Evolutionary conservation across 1,284 basidiomycete species (phyloP).

Genomic region (Puccinia triticina): DNA sequence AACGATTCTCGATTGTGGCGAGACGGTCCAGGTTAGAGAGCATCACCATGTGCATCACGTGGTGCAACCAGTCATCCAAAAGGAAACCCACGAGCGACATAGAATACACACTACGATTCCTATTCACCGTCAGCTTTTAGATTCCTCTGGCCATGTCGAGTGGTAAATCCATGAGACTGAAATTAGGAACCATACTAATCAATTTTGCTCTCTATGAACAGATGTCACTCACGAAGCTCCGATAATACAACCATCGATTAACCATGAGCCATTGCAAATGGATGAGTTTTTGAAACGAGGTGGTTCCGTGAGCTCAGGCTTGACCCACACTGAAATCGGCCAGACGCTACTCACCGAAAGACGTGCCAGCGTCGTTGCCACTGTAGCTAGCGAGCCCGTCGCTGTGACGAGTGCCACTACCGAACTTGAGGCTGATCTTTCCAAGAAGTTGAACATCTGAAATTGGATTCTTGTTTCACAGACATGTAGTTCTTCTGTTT

Average conservation of each 20-base stretch:
- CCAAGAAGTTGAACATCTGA: slow-evolving; percentile 35
- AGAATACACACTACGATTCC: slow-evolving; percentile 59
- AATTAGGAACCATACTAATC: background rate
- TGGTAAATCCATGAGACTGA: slow-evolving; percentile 14
- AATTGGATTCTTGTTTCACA: background rate
- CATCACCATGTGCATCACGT: slow-evolving; percentile 60
- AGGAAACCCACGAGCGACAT: slow-evolving; percentile 59
- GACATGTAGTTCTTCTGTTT: background rate
- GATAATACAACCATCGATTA: slow-evolving; percentile 58
- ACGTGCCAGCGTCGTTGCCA: slow-evolving; percentile 2
- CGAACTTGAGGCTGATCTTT: slow-evolving; percentile 11
- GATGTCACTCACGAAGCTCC: slow-evolving; percentile 58
- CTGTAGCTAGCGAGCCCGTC: background rate
- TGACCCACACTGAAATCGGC: slow-evolving; percentile 33
- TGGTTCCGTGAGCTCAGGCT: slow-evolving; percentile 56
- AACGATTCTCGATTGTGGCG: slow-evolving; percentile 58
- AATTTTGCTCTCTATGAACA: background rate
- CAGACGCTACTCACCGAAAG: slow-evolving; percentile 25
- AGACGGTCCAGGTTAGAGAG: slow-evolving; percentile 57
- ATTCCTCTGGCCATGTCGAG: slow-evolving; percentile 40
- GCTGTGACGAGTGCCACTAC: background rate
- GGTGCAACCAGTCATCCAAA: slow-evolving; percentile 58
- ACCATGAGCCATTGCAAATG: slow-evolving; percentile 58
- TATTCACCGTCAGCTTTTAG: slow-evolving; percentile 35
- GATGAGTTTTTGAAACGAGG: slow-evolving; percentile 58